Percentiles rank a stretch among this genome's conserved stretches.
phyloP scores from a whole-genome alignment of 305 asterid genomes.

The Nicotiana rustica region DNA sequence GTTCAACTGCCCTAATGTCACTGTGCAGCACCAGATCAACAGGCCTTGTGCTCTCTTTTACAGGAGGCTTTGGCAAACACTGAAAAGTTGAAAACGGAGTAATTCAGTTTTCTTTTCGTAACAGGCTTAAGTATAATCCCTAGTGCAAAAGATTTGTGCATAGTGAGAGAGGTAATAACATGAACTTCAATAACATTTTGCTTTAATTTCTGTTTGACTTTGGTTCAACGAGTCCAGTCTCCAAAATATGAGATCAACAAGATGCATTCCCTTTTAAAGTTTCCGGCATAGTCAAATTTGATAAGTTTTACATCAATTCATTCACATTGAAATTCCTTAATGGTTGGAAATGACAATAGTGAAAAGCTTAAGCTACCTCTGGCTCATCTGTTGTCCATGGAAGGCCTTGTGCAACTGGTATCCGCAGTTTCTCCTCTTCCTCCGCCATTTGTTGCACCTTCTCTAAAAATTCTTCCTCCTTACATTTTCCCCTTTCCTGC shows the following conservation, averaged over 20 bases:
- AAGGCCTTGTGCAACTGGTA: slow-evolving; percentile 88
- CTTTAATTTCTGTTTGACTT: not conserved
- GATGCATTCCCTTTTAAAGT: not conserved
- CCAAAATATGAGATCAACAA: not conserved
- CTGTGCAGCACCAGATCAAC: slow-evolving; percentile 74
- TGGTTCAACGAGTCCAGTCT: not conserved
- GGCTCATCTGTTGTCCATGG: slow-evolving; percentile 94
- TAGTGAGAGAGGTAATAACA: slow-evolving; percentile 4
- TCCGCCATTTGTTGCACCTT: slow-evolving; percentile 70
- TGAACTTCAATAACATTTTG: not conserved
- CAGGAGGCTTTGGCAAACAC: slow-evolving; percentile 66
- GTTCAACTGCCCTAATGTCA: slow-evolving; percentile 78
- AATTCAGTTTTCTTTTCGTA: not conserved
- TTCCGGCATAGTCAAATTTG: not conserved
- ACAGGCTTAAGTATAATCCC: not conserved
- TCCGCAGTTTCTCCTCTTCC: slow-evolving; percentile 74
- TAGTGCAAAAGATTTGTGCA: not conserved
- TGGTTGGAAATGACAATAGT: slow-evolving; percentile 6
- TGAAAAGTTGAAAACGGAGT: slow-evolving; percentile 1
- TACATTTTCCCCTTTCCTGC: slow-evolving; percentile 85
- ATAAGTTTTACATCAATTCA: not conserved
- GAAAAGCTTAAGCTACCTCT: slow-evolving; percentile 55
- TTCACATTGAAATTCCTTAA: not conserved
- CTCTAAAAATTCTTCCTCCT: slow-evolving; percentile 80
- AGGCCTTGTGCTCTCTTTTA: slow-evolving; percentile 70